These are phyloP conservation scores for Pythium folliculosum DNA, from an alignment of 352 stramenopile genomes.

Conservation along the genomic window DNA sequence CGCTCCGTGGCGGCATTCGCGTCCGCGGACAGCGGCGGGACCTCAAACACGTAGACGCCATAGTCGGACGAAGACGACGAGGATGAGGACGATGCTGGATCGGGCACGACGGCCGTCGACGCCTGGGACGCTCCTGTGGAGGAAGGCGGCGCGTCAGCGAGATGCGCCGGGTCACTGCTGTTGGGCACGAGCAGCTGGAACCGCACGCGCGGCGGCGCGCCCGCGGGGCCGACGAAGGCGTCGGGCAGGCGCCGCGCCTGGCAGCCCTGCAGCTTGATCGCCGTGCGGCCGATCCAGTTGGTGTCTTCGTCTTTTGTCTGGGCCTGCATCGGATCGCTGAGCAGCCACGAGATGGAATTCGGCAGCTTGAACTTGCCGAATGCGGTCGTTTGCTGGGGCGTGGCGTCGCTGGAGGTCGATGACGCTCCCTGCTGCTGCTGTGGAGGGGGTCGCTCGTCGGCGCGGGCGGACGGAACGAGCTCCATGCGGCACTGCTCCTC, in stretches of 20 bases:
- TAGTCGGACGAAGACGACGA: conserved; percentile 1
- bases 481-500: conserved; percentile 65
- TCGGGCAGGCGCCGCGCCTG: conserved; percentile 41
- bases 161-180: background rate
- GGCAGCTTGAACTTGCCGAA: conserved; percentile 45
- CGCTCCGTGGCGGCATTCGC: background rate
- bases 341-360: conserved; percentile 56
- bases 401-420: background rate
- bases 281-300: conserved; percentile 9
- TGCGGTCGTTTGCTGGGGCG: background rate
- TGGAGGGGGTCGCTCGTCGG: conserved; percentile 1
- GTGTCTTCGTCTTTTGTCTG: conserved; percentile 9
- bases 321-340: conserved; percentile 46
- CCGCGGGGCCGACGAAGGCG: background rate
- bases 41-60: conserved; percentile 27
- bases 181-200: conserved; percentile 29
- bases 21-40: background rate
- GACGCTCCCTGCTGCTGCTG: background rate
- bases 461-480: conserved; percentile 37
- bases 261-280: conserved; percentile 52
- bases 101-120: conserved; percentile 1
- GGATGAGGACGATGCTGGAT: background rate
- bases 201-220: conserved; percentile 1
- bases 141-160: background rate
- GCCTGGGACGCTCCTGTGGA: background rate